Evolutionary conservation across 768 basidiomycete species (phyloP).

Genomic region (Suillus luteus): DNA sequence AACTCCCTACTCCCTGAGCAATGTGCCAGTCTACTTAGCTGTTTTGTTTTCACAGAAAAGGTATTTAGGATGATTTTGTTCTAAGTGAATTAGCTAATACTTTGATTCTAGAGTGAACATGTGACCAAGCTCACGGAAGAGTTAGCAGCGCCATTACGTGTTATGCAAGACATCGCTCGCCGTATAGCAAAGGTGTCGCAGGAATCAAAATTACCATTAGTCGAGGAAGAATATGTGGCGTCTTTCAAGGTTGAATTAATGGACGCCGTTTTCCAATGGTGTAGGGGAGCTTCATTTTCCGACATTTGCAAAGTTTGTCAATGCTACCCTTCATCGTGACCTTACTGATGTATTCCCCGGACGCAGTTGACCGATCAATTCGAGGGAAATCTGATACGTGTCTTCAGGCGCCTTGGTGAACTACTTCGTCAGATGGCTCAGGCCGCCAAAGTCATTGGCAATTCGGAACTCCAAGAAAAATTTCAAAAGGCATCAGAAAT

Average conservation of each 20-base stretch:
- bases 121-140: conserved; percentile 88
- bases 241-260: conserved; percentile 99
- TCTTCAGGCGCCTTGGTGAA: conserved; percentile 93
- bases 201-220: conserved; percentile 85
- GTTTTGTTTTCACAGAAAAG: conserved; percentile 98
- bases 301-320: conserved; percentile 90
- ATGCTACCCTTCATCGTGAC: neutral
- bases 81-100: neutral
- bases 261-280: conserved; percentile 98
- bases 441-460: conserved; percentile 96
- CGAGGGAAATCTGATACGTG: conserved; percentile 94
- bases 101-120: conserved; percentile 71
- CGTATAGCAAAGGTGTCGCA: conserved; percentile 97
- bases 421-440: conserved; percentile 94
- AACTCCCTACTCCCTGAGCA: conserved; percentile 89
- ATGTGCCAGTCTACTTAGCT: conserved; percentile 90
- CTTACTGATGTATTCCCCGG: conserved; percentile 8
- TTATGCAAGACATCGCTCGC: conserved; percentile 94
- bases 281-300: conserved; percentile 93
- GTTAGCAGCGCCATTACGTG: conserved; percentile 85
- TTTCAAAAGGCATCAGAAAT: conserved; percentile 91
- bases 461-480: conserved; percentile 89
- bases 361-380: conserved; percentile 92
- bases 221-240: conserved; percentile 93
- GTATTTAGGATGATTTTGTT: conserved; percentile 39